Percentiles rank a stretch among this genome's conserved stretches.
These are phyloP conservation scores for Verticillium longisporum DNA, from an alignment of 2,329 filamentous ascomycete genomes.

Conservation along the genomic window DNA sequence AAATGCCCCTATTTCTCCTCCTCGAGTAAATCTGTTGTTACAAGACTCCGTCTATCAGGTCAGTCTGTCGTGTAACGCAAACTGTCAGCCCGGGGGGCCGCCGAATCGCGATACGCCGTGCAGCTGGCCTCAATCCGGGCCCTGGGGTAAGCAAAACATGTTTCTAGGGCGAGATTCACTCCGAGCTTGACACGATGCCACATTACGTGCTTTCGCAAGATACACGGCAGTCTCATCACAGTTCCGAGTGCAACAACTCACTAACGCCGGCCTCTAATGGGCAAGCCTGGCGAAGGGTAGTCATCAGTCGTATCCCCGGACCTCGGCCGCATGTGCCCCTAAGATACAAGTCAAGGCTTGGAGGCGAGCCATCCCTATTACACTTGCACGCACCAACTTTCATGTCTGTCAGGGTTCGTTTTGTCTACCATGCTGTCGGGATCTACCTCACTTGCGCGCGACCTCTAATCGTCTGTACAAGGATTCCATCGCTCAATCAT, in stretches of 20 bases:
- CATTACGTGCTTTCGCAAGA: background rate
- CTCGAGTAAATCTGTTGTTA: background rate
- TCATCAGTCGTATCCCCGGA: background rate
- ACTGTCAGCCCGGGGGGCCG: background rate
- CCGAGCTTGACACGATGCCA: background rate
- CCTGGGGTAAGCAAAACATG: background rate
- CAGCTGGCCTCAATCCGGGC: background rate
- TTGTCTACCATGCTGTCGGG: background rate
- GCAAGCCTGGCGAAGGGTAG: background rate
- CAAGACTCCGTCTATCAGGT: background rate
- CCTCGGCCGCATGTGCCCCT: background rate
- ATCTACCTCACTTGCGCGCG: background rate
- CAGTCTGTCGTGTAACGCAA: background rate
- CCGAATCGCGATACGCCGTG: background rate
- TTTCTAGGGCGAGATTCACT: background rate
- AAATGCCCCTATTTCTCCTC: background rate
- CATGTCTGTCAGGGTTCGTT: background rate
- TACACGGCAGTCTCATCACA: background rate
- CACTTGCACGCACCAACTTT: background rate
- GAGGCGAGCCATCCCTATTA: background rate
- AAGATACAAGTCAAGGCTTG: background rate
- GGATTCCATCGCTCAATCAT: slow-evolving; percentile 1
- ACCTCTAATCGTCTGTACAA: background rate
- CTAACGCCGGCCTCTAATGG: background rate
- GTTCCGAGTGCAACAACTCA: background rate